Evolutionary conservation across 2,329 filamentous ascomycete species (phyloP), one percentile per base, ranked within the genome.

Genomic region (Sporothrix phasma): DNA sequence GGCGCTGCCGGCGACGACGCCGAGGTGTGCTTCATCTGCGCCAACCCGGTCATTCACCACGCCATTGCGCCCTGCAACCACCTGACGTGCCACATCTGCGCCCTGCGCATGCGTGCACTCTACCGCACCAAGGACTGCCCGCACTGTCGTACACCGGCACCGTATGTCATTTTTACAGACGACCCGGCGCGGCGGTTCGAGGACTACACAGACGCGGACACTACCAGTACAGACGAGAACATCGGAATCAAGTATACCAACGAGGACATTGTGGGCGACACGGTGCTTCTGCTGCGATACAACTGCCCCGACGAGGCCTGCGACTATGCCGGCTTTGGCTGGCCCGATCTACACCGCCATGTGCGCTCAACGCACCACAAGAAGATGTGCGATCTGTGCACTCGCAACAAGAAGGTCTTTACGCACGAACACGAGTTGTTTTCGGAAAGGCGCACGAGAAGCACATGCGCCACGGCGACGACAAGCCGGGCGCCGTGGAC

Each of bases 351-450:
- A 61, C 81, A 83, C 69, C 78, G 92, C 69, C 91, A 99, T 79
- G 93, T 97, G 64, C 89, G 88, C 72, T 84, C 80, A 61, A 84
- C 83, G 65, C 94, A 99, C 77, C 82, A 87, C 68, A 96, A 93
- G 77, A 87, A 89, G 73, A 92, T 95, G 88, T 95, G 89, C 75
- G 91, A 96, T 74, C 80, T 96, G 11, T 97, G 92, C 76, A 83
- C 92, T 6, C 81, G 92, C 66, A 92, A 97, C 79, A 99, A 99
- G 77, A 97, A 96, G 73, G 92, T 97, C 39, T 99, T 99, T 71
- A 97, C 94, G 1, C 94, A 99, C 76, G 94, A 99, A 76, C 94
- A 99, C 73, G 90, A 95, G 67, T 81, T 99, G 1, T 97, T 97
- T 74, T 88, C 89, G 83, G 86, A 67, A 84, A 87, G 67, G 90